Evolutionary conservation across 139 green algal genomes (phyloP), one percentile per base, ranked within the genome.

Genomic region (Diplosphaera chodatii): DNA sequence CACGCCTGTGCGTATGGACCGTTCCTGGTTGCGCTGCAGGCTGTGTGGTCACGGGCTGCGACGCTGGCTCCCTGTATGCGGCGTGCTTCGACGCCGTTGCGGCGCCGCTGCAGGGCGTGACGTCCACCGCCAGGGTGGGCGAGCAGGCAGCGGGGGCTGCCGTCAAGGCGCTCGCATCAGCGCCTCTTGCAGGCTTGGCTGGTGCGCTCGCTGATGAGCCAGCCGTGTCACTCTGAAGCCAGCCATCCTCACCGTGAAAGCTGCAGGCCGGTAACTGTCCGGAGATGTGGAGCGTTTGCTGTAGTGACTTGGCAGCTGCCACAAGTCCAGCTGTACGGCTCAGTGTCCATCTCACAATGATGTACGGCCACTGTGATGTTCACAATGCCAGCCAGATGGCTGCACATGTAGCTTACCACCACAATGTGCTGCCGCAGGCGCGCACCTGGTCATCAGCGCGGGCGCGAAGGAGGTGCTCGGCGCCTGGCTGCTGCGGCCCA

Each of bases 391-490:
- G n/a, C n/a, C n/a, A n/a, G n/a, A n/a, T n/a, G n/a, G n/a, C n/a
- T n/a, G n/a, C n/a, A n/a, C n/a, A n/a, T n/a, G n/a, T n/a, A n/a
- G n/a, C n/a, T n/a, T n/a, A n/a, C n/a, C n/a, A n/a, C n/a, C n/a
- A n/a, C n/a, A n/a, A n/a, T n/a, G n/a, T n/a, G n/a, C n/a, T n/a
- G 8, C 37, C 10, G 37, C 55, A 62, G 22, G 32, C 33, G 29
- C 55, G 20, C 74, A 55, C 33, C 48, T 84, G 68, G 25, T 84
- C 21, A 22, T 84, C 20, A 74, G 65, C 21, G 76, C 59, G 1
- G 80, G 80, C 1, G 63, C 77, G 0, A 74, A 74, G 32, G 67
- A 77, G 40, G 70, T 74, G 56, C 40, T 84, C 23, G 33, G 69
- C 40, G 77, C 70, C 1, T 81, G 56, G 72, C 75, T 28, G 32